Base-by-base conservation (phyloP, 2,329 filamentous ascomycete genomes). In the Paecilomyces formosus region DNA sequence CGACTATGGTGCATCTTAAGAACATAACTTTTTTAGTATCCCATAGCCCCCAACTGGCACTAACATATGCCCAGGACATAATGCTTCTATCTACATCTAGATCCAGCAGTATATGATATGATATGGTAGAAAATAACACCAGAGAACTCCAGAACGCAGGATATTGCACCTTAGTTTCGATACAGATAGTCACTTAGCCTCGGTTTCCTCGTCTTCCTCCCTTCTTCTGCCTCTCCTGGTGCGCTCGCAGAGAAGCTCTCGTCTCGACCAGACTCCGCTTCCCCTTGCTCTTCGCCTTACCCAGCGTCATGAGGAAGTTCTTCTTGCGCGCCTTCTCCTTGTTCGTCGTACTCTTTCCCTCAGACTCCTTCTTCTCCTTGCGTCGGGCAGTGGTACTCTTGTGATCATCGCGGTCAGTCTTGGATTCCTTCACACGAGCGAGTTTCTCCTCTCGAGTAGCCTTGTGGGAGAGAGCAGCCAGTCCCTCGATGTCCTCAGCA, bases 251-350 rank as follows among this genome's bases (percentile, higher is more conserved):
- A 35, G 92, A 85, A 77, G 88, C 91, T 70, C 85, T 85, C 63
- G 91, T 92, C 76, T 97, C 88, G 12, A 90, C 85, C 74, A 99
- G 78, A 83, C 91, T 96, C 70, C 92, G 84, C 87, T 97, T 97
- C 70, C 94, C 88, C 82, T 97, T 99, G 65, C 83, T 85, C 82
- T 94, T 95, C 11, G 94, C 94, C 81, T 99, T 97, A 60, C 93
- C 90, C 60, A 99, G 78, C 45, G 93, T 97, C 94, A 99, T 99
- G 68, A 99, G 73, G 77, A 99, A 96, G 76, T 99, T 99, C 89
- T 99, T 99, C 83, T 90, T 91, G 66, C 93, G 82, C 50, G 89
- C 86, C 85, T 99, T 99, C 81, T 99, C 94, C 79, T 89, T 90
- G 78, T 99, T 99, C 64, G 93, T 97, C 39, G 91, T 92, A 72